Evolutionary conservation across 169 alveolate species (phyloP).

Genomic region (Eimeria praecox): DNA sequence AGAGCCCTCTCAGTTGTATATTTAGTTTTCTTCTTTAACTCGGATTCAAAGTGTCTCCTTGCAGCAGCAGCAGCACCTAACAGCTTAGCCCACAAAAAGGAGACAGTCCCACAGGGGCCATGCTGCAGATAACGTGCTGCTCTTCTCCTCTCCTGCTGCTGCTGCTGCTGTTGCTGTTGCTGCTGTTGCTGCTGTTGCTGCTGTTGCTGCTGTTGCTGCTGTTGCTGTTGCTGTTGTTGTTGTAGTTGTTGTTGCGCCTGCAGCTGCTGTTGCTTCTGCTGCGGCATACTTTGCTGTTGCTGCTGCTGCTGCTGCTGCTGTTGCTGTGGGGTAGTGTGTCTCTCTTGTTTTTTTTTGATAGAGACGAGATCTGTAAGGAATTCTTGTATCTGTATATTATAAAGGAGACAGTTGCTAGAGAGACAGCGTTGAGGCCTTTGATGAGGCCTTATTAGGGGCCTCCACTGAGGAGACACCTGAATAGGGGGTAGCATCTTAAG

Average conservation of each 20-base stretch:
- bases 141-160: neutral
- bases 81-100: conserved; percentile 1
- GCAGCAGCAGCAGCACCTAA: conserved; percentile 24
- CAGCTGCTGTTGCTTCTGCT: too few species aligned
- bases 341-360: neutral
- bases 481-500: neutral
- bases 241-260: too few species aligned
- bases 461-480: neutral
- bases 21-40: neutral
- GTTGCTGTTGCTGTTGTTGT: neutral
- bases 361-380: neutral
- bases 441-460: neutral
- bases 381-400: neutral
- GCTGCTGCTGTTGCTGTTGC: neutral
- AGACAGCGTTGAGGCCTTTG: too few species aligned
- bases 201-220: neutral
- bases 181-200: neutral
- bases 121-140: neutral
- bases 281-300: neutral
- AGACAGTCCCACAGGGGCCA: neutral
- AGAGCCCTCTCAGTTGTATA: neutral
- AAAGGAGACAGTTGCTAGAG: neutral
- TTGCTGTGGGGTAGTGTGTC: too few species aligned
- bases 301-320: neutral
- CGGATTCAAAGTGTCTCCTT: neutral